Conservation (phyloP, 1,284 basidiomycete genomes). For the Dichomitus squalens region DNA sequence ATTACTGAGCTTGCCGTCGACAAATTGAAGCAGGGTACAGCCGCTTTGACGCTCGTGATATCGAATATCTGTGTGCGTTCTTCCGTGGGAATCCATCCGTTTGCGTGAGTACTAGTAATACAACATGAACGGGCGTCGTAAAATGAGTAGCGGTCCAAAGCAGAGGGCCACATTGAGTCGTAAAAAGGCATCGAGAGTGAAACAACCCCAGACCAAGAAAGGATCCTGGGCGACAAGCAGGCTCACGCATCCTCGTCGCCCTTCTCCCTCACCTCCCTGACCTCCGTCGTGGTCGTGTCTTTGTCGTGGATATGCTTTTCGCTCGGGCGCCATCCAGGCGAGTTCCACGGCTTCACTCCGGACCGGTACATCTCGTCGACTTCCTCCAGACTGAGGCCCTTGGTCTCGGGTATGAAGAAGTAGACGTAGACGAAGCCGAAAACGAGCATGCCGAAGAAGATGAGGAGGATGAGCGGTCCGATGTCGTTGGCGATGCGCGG, state of each 20-base stretch:
- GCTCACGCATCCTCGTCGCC: slow-evolving; percentile 20
- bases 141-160: background rate
- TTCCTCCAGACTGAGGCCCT: slow-evolving; percentile 75
- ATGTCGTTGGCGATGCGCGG: slow-evolving; percentile 68
- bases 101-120: background rate
- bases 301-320: slow-evolving; percentile 34
- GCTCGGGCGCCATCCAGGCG: slow-evolving; percentile 57
- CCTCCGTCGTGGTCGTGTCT: slow-evolving; percentile 15
- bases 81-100: background rate
- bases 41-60: no score
- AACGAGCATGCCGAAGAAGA: slow-evolving; percentile 77
- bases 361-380: slow-evolving; percentile 76
- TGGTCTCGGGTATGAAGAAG: slow-evolving; percentile 77
- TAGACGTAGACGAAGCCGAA: slow-evolving; percentile 72
- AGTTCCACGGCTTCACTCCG: slow-evolving; percentile 67
- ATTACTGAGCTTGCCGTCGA: no score
- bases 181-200: no score
- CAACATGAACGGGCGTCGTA: background rate
- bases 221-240: background rate
- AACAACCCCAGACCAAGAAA: no score
- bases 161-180: no score
- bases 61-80: no score
- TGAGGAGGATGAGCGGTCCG: slow-evolving; percentile 74
- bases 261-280: slow-evolving; percentile 31
- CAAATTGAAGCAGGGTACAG: no score